phyloP scores from a whole-genome alignment of 352 stramenopile species.

The Phytophthora tubulina region DNA sequence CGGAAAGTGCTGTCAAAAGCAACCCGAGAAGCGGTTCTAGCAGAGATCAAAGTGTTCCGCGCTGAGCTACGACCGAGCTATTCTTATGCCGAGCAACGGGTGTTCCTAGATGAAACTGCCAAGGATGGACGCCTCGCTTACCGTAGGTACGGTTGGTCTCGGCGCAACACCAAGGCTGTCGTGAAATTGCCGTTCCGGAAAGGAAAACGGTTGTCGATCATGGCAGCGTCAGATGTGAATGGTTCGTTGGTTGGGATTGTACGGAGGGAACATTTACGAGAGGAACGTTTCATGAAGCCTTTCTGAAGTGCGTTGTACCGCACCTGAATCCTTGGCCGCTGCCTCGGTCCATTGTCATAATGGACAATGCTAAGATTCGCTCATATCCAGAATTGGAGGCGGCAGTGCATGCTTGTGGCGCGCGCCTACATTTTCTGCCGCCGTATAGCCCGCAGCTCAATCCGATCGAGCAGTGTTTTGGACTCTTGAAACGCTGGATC shows the following conservation, averaged over 20 bases:
- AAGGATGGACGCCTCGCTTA: neutral
- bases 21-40: slow-evolving; percentile 12
- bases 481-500: slow-evolving; percentile 81
- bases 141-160: neutral
- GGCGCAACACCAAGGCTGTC: neutral
- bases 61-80: slow-evolving; percentile 13
- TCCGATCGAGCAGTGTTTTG: slow-evolving; percentile 22
- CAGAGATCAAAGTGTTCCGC: slow-evolving; percentile 25
- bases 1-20: slow-evolving; percentile 33
- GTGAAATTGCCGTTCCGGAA: neutral
- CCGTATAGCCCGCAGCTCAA: slow-evolving; percentile 23
- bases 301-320: slow-evolving; percentile 59
- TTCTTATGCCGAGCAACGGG: slow-evolving; percentile 1
- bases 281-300: slow-evolving; percentile 86
- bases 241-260: slow-evolving; percentile 6
- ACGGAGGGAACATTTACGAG: slow-evolving; percentile 59
- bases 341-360: slow-evolving; percentile 76
- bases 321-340: slow-evolving; percentile 81
- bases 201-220: slow-evolving; percentile 1
- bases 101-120: neutral
- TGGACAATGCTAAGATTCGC: slow-evolving; percentile 33
- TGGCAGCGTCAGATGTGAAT: neutral
- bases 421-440: slow-evolving; percentile 54
- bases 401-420: slow-evolving; percentile 95
- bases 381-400: slow-evolving; percentile 94